phyloP scores from a whole-genome alignment of 331 rosid species.

The Pyracantha coccinea region DNA sequence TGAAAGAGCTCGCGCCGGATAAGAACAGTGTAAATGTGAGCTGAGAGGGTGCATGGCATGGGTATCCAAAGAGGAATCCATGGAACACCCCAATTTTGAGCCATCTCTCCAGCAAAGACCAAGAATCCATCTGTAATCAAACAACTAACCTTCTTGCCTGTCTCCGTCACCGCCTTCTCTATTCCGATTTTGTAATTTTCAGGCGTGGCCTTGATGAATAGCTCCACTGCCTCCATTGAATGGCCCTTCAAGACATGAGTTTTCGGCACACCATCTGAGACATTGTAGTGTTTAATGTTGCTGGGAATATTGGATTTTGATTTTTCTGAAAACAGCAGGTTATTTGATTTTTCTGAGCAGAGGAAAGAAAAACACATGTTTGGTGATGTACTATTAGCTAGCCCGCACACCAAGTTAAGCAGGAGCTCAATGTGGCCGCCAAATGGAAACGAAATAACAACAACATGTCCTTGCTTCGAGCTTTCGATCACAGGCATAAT shows the following conservation, averaged over 20 bases:
- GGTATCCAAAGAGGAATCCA: slow-evolving; percentile 39
- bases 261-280: background rate
- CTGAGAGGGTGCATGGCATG: slow-evolving; percentile 20
- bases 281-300: background rate
- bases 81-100: slow-evolving; percentile 25
- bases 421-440: slow-evolving; percentile 2
- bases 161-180: slow-evolving; percentile 15
- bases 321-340: background rate
- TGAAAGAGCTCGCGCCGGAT: slow-evolving; percentile 5
- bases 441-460: slow-evolving; percentile 12
- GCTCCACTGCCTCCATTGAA: slow-evolving; percentile 19
- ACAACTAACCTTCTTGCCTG: slow-evolving; percentile 16
- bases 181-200: slow-evolving; percentile 22
- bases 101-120: slow-evolving; percentile 3
- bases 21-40: slow-evolving; percentile 25
- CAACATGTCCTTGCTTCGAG: background rate
- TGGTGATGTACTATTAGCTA: slow-evolving; percentile 1
- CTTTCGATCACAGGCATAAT: background rate
- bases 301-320: background rate
- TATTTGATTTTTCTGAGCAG: slow-evolving; percentile 2
- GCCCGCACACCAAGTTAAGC: background rate
- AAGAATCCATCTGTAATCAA: slow-evolving; percentile 38
- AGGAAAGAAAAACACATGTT: slow-evolving; percentile 5
- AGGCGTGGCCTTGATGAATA: slow-evolving; percentile 31
- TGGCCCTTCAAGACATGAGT: background rate